phyloP scores from a whole-genome alignment of 306 rosid species.

The Oxytropis ochrocephala region DNA sequence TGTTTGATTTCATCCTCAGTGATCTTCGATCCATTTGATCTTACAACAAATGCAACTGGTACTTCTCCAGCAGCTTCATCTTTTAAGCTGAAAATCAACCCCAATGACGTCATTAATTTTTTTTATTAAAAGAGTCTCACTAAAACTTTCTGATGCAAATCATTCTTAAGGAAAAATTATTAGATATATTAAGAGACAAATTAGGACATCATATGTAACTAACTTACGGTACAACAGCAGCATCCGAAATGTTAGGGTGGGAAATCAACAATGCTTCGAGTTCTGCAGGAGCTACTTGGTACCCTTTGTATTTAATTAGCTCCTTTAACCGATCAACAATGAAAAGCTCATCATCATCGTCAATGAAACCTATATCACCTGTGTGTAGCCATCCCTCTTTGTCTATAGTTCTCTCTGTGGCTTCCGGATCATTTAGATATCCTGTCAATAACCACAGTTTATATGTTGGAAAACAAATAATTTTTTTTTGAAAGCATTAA shows the following conservation, averaged over 20 bases:
- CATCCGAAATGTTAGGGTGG: constrained; percentile 60
- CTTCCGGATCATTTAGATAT: constrained; percentile 62
- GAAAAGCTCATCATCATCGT: constrained; percentile 60
- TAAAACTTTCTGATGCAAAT: too few relatives aligned
- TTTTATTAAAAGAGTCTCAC: too few relatives aligned
- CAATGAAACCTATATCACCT: constrained; percentile 71
- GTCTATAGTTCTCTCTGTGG: constrained; percentile 61
- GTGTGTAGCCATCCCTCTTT: constrained; percentile 76
- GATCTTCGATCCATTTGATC: constrained; percentile 53
- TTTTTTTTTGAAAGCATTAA: too few relatives aligned
- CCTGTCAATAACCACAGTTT: constrained; percentile 32
- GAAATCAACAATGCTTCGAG: constrained; percentile 67
- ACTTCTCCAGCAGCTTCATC: constrained; percentile 83
- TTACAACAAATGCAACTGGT: constrained; percentile 80
- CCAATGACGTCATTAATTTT: neutral
- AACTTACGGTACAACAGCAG: constrained; percentile 73
- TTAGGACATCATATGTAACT: too few relatives aligned
- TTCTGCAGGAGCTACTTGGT: constrained; percentile 89
- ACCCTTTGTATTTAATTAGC: constrained; percentile 80
- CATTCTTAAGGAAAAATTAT: too few relatives aligned
- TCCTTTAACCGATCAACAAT: constrained; percentile 80
- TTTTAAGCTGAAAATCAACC: constrained; percentile 48
- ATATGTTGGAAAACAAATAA: neutral
- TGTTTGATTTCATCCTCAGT: constrained; percentile 67
- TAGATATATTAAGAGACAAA: too few relatives aligned